A percentile compares a stretch with the other conserved stretches of the same genome.
These are phyloP conservation scores for Coemansia aciculifera DNA, from an alignment of 192 early-diverging fungal species.

Conservation along the genomic window DNA sequence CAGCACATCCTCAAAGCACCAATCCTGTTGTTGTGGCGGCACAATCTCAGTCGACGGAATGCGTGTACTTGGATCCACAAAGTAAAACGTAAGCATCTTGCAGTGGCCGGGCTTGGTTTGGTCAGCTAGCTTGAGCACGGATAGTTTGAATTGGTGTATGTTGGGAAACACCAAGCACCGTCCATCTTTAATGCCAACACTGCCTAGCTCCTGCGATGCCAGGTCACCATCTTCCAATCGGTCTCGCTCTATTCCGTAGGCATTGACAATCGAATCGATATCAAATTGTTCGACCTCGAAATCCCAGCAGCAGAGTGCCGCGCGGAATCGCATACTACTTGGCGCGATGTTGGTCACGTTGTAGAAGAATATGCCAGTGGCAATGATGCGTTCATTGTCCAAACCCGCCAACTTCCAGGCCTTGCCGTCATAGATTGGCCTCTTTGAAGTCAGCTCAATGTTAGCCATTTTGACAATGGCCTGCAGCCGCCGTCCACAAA, in stretches of 20 bases:
- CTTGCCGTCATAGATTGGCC: too few relatives aligned
- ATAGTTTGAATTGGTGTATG: constrained; percentile 24
- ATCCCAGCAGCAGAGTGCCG: neutral
- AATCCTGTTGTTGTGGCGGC: constrained; percentile 63
- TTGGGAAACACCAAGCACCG: too few relatives aligned
- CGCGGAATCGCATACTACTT: constrained; percentile 60
- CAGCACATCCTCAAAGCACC: neutral
- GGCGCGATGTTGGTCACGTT: constrained; percentile 64
- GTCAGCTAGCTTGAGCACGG: constrained; percentile 61
- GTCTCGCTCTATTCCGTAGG: constrained; percentile 38
- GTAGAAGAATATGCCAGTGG: constrained; percentile 74
- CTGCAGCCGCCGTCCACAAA: constrained; percentile 32
- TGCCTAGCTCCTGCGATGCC: constrained; percentile 22
- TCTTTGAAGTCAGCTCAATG: too few relatives aligned
- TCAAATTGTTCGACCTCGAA: neutral
- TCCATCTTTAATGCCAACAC: too few relatives aligned
- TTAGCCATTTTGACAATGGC: too few relatives aligned
- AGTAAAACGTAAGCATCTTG: constrained; percentile 69
- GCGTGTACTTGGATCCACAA: constrained; percentile 61
- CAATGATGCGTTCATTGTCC: constrained; percentile 48
- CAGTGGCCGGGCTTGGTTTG: constrained; percentile 61
- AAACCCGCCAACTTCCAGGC: too few relatives aligned
- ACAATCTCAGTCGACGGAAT: constrained; percentile 61
- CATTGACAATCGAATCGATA: neutral
- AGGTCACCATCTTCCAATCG: constrained; percentile 8